Evolutionary conservation across 805 yeast genomes (phyloP).

Genomic region (Millerozyma miso): DNA sequence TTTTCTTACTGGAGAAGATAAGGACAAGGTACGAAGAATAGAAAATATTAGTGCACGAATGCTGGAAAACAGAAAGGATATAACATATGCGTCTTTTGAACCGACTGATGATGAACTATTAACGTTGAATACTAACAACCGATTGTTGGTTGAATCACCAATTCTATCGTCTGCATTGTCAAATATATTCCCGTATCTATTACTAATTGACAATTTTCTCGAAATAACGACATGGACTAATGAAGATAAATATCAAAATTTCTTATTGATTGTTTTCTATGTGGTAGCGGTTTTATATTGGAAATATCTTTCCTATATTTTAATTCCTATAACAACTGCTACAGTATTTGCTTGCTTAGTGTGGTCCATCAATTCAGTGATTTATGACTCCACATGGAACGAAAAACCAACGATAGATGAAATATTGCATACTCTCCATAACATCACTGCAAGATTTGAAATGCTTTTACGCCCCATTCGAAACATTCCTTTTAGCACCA

Average conservation of each 20-base stretch:
- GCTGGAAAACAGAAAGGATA: background rate
- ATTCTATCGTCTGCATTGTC: slow-evolving; percentile 43
- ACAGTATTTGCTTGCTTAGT: slow-evolving; percentile 35
- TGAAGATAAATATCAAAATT: slow-evolving; percentile 45
- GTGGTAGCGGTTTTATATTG: slow-evolving; percentile 41
- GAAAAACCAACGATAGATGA: slow-evolving; percentile 53
- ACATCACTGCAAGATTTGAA: slow-evolving; percentile 41
- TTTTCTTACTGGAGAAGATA: background rate
- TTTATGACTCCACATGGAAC: slow-evolving; percentile 37
- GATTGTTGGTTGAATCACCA: slow-evolving; percentile 41
- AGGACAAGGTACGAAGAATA: background rate
- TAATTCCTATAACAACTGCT: slow-evolving; percentile 37
- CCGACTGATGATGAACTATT: slow-evolving; percentile 35
- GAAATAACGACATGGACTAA: slow-evolving; percentile 55
- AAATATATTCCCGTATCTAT: slow-evolving; percentile 44
- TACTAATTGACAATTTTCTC: slow-evolving; percentile 40
- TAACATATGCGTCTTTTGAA: slow-evolving; percentile 26
- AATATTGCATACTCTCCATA: slow-evolving; percentile 44
- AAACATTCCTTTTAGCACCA: slow-evolving; percentile 20
- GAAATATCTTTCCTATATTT: slow-evolving; percentile 29
- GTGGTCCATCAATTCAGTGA: slow-evolving; percentile 43
- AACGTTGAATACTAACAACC: slow-evolving; percentile 23
- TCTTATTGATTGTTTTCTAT: slow-evolving; percentile 36
- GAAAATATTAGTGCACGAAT: background rate
- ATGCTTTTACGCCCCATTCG: slow-evolving; percentile 37